phyloP scores from a whole-genome alignment of 345 rosid genomes.

The Gossypium bickii region DNA sequence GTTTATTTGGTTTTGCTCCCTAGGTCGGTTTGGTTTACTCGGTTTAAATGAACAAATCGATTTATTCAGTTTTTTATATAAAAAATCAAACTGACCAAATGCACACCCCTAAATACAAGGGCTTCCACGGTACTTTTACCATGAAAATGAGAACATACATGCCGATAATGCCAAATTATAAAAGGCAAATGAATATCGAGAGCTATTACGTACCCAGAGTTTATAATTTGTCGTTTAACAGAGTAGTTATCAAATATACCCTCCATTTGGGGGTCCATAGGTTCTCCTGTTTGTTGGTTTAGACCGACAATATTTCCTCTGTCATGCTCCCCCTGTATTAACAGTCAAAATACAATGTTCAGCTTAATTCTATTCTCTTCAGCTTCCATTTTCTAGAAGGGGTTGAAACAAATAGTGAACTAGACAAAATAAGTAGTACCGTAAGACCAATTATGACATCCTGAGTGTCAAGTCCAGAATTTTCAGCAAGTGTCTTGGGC shows the following conservation, averaged over 20 bases:
- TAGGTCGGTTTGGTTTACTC: too few relatives aligned
- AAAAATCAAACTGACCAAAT: too few relatives aligned
- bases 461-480: constrained; percentile 94
- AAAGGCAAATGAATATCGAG: not conserved
- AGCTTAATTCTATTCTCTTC: not conserved
- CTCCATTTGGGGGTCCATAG: constrained; percentile 82
- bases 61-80: too few relatives aligned
- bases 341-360: constrained; percentile 1
- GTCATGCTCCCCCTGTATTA: constrained; percentile 83
- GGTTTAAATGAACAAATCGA: too few relatives aligned
- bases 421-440: constrained; percentile 33
- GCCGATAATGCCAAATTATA: not conserved
- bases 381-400: not conserved
- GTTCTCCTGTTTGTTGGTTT: constrained; percentile 75
- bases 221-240: constrained; percentile 87
- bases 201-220: constrained; percentile 67
- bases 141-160: not conserved
- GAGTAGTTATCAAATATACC: constrained; percentile 95
- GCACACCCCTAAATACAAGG: too few relatives aligned
- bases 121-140: too few relatives aligned
- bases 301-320: constrained; percentile 84
- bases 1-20: too few relatives aligned
- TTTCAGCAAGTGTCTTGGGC: constrained; percentile 96
- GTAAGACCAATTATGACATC: constrained; percentile 83
- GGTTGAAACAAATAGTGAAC: not conserved